Percentiles rank a stretch among this genome's conserved stretches.
Conservation (phyloP, 75 land plant species). For the Cryptomeria japonica region DNA sequence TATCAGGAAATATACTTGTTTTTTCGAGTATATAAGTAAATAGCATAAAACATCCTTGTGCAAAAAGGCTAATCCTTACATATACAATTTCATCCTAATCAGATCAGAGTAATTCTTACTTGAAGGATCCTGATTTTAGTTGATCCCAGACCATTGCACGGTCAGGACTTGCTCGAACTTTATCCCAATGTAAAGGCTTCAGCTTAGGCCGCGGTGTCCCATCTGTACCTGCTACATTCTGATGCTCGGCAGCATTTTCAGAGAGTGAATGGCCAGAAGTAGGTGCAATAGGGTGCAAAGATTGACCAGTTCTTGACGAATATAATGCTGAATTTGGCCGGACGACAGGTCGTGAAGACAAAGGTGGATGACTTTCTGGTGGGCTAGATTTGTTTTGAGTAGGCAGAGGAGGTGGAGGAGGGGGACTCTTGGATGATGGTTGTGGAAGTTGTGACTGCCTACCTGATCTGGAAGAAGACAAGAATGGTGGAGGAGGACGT, state of each 20-base stretch:
- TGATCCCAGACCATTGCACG: constrained; percentile 98
- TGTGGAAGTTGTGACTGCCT: neutral
- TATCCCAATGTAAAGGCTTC: constrained; percentile 98
- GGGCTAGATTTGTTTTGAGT: constrained; percentile 10
- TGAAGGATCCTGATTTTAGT: constrained; percentile 81
- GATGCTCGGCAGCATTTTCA: neutral
- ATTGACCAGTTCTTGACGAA: constrained; percentile 11
- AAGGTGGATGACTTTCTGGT: neutral
- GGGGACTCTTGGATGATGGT: neutral
- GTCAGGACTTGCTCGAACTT: constrained; percentile 82
- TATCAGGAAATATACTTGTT: neutral
- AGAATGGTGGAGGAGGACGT: constrained; percentile 12
- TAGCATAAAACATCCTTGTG: neutral
- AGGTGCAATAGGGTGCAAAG: neutral
- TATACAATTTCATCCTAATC: neutral
- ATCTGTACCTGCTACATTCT: neutral
- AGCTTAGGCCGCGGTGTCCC: constrained; percentile 43
- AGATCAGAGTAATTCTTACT: constrained; percentile 59
- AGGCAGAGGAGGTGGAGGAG: constrained; percentile 10
- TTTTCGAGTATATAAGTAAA: neutral
- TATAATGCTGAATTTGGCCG: constrained; percentile 2
- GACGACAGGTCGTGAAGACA: neutral
- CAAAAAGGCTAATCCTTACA: neutral
- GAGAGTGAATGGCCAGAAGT: neutral
- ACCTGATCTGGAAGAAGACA: constrained; percentile 6